Evolutionary conservation across 306 rosid genomes (phyloP), one percentile per base, ranked within the genome.

Genomic region (Sicyos baderoa): DNA sequence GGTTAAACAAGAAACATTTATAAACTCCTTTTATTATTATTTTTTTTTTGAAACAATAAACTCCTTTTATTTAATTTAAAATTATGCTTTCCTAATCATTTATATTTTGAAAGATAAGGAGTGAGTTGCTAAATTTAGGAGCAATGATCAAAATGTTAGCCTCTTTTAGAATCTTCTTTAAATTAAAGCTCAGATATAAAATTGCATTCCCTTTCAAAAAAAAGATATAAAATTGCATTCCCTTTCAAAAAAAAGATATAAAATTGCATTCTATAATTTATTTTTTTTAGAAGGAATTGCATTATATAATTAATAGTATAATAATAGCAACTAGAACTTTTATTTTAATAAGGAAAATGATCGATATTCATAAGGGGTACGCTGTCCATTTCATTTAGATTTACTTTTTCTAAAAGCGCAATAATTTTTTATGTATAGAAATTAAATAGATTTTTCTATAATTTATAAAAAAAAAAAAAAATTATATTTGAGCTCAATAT

Each of bases 121-220:
- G 40, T 3, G 54, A 45, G 17, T 37, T 62, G 9, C 70, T 19
- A 65, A 9, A 65, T 44, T 65, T 19, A 45, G 70, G 53, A 21
- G 19, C 37, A 65, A 65, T 21, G 10, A 45, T 65, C 35, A 65
- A 13, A 42, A 52, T 22, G 14, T 21, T 45, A 21, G n/a, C 70
- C 54, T 65, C 54, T 42, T 65, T 44, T 42, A 65, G 54, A 44
- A 65, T 65, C 35, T 45, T 45, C 18, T 65, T 45, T 21, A 4
- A 65, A 37, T 45, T 44, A 45, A 65, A 45, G 32, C 9, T 44
- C 1, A 13, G 0, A 19, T 11, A 35, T 35, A 35, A 2, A 35
- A 25, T 25, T 25, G 3, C 29, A 25, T 25, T 25, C 3, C 3
- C 1, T 25, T 25, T 25, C 3, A 25, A 25, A n/a, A n/a, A n/a